Percentiles rank a stretch among this genome's conserved stretches.
Evolutionary conservation across 257 asterid genomes (phyloP).

Genomic region (Paraleonurus japonicus): DNA sequence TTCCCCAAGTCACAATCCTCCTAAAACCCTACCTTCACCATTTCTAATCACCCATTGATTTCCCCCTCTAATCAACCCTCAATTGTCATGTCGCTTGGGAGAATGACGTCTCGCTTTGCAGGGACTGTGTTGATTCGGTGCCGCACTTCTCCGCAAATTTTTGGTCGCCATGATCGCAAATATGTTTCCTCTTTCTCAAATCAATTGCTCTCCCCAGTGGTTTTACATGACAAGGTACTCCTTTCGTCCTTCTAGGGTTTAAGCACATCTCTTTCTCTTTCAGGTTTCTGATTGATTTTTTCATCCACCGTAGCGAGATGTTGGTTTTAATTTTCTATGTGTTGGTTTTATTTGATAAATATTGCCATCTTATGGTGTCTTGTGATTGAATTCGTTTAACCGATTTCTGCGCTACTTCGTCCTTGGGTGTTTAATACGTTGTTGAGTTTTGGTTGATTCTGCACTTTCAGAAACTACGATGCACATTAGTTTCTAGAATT

Average conservation of each 20-base stretch:
- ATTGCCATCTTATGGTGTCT: neutral
- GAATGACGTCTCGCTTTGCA: constrained; percentile 46
- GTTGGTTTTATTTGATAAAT: neutral
- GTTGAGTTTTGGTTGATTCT: neutral
- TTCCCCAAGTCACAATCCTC: neutral
- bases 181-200: constrained; percentile 28
- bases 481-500: neutral
- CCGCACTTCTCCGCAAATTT: constrained; percentile 41
- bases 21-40: neutral
- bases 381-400: neutral
- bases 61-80: too few species aligned
- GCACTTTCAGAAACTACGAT: neutral
- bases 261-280: neutral
- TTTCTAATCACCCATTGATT: neutral
- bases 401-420: neutral
- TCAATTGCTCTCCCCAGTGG: constrained; percentile 32
- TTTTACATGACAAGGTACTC: constrained; percentile 42
- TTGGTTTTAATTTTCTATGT: neutral
- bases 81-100: constrained; percentile 41
- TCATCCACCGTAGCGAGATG: neutral
- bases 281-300: neutral
- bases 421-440: neutral
- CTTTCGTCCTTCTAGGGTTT: neutral
- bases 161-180: constrained; percentile 28
- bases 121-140: constrained; percentile 33